A percentile compares a stretch with the other conserved stretches of the same genome.
phyloP scores from a whole-genome alignment of 2,329 filamentous ascomycete genomes.

The Botrytis medusae region DNA sequence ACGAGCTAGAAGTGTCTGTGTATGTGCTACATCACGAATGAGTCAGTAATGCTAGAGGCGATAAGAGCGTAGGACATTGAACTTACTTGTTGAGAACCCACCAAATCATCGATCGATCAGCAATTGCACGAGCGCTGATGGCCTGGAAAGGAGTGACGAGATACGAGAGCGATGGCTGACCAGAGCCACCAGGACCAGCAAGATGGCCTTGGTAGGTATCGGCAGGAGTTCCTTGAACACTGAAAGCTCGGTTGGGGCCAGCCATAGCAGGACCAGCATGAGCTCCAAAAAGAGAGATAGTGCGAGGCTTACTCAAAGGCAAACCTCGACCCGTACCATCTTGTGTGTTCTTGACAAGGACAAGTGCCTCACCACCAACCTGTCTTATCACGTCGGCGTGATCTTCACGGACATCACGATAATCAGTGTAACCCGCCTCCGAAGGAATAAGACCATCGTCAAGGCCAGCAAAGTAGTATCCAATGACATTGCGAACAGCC shows the following conservation, averaged over 20 bases:
- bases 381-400: too few relatives aligned
- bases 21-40: neutral
- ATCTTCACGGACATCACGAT: too few relatives aligned
- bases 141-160: too few relatives aligned
- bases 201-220: too few relatives aligned
- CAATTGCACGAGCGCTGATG: too few relatives aligned
- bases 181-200: too few relatives aligned
- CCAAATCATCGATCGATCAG: neutral
- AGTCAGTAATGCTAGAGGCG: neutral
- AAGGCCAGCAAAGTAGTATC: neutral
- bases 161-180: too few relatives aligned
- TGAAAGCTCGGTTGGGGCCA: too few relatives aligned
- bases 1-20: neutral
- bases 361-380: neutral
- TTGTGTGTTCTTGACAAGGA: neutral
- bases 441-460: too few relatives aligned
- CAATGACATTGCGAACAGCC: neutral
- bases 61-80: neutral
- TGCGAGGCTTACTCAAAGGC: neutral
- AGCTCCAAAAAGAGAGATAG: neutral
- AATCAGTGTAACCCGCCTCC: too few relatives aligned
- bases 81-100: neutral
- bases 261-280: neutral
- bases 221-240: too few relatives aligned
- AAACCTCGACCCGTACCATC: neutral